These are phyloP conservation scores for Saccharomyces paradoxus DNA, from an alignment of 805 yeast species.

Conservation along the genomic window DNA sequence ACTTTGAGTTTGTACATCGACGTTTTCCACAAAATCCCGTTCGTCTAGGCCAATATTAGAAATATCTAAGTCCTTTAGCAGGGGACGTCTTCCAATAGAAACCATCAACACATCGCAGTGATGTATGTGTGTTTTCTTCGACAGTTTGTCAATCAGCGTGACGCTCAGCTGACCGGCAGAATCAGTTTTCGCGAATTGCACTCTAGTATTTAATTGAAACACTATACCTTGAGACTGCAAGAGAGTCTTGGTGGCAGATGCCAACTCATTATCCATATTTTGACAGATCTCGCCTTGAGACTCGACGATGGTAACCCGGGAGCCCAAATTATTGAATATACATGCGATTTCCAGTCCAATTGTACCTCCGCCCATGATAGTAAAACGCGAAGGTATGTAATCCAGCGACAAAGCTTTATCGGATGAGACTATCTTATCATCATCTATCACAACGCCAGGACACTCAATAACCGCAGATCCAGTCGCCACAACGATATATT, in stretches of 20 bases:
- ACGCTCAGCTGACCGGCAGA: neutral
- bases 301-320: neutral
- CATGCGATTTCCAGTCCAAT: neutral
- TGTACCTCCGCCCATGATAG: neutral
- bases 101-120: neutral
- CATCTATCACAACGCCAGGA: neutral
- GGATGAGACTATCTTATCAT: neutral
- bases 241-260: neutral
- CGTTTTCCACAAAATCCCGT: neutral
- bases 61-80: neutral
- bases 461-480: neutral
- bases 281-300: neutral
- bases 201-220: neutral
- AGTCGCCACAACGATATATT: neutral
- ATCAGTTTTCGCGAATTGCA: neutral
- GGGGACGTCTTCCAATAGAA: neutral
- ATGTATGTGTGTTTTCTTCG: neutral
- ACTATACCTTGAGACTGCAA: neutral
- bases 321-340: neutral
- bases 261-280: neutral
- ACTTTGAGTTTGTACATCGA: neutral
- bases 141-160: neutral
- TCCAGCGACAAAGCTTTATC: neutral
- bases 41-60: neutral
- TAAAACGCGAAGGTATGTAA: neutral